These are phyloP conservation scores for Silene coronaria DNA, from an alignment of 179 eudicot species.

Conservation along the genomic window DNA sequence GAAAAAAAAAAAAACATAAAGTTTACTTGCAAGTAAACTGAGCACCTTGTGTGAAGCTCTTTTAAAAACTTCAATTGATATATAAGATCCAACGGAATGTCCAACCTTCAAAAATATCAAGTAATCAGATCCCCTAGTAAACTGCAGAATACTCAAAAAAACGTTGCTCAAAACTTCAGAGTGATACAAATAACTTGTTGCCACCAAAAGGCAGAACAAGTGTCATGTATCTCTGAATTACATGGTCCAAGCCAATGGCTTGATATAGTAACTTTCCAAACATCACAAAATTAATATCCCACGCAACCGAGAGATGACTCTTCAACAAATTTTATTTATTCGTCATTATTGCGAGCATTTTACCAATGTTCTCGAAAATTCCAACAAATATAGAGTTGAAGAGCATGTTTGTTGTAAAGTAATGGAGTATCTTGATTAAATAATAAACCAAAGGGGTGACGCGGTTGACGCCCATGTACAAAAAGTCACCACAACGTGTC, in stretches of 20 bases:
- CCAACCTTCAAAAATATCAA: slow-evolving; percentile 51
- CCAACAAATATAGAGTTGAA: not conserved
- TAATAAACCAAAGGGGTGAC: not conserved
- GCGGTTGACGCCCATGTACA: not conserved
- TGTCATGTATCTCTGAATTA: not conserved
- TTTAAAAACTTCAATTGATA: slow-evolving; percentile 58
- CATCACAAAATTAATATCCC: not conserved
- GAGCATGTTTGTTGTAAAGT: not conserved
- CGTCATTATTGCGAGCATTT: not conserved
- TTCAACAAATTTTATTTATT: not conserved
- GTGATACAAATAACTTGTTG: not conserved
- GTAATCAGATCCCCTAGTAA: slow-evolving; percentile 11
- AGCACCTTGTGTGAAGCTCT: slow-evolving; percentile 57
- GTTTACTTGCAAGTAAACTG: slow-evolving; percentile 3
- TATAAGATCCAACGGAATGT: slow-evolving; percentile 83
- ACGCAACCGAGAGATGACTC: not conserved
- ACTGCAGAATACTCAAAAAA: not conserved
- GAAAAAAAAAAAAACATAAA: not conserved
- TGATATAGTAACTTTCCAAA: not conserved
- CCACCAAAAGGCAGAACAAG: not conserved
- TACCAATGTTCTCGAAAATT: not conserved
- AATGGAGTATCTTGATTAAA: not conserved
- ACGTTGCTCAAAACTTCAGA: not conserved
- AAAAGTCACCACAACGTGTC: too few relatives aligned
- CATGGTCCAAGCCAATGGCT: not conserved